Evolutionary conservation across 1,284 basidiomycete genomes (phyloP).

Genomic region (Ustilago bromivora): DNA sequence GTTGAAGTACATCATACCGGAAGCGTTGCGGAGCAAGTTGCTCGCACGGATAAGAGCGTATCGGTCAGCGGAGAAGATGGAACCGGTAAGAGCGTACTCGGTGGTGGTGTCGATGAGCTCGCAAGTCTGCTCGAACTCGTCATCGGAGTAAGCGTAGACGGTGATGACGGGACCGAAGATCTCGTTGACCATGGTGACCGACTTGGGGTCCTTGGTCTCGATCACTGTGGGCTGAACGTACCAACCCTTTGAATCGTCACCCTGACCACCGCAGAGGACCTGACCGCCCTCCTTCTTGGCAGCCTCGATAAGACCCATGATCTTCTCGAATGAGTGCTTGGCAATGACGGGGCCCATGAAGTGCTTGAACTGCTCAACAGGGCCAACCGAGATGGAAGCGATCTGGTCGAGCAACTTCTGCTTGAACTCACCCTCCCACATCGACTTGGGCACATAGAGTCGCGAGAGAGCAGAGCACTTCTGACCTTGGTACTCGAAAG

Average conservation of each 20-base stretch:
- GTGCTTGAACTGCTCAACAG: constrained; percentile 81
- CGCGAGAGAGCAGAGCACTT: constrained; percentile 96
- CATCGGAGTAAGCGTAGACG: constrained; percentile 72
- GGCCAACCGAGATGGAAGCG: constrained; percentile 86
- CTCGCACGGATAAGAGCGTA: constrained; percentile 63
- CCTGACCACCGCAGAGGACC: constrained; percentile 84
- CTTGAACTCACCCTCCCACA: constrained; percentile 91
- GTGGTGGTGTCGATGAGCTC: constrained; percentile 89
- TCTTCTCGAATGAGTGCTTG: constrained; percentile 87
- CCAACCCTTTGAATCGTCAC: constrained; percentile 90
- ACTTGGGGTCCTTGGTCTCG: constrained; percentile 89
- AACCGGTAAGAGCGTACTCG: constrained; percentile 79
- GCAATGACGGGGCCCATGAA: constrained; percentile 97
- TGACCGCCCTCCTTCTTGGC: constrained; percentile 90
- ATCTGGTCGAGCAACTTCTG: constrained; percentile 81
- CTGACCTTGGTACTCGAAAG: constrained; percentile 98
- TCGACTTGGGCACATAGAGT: constrained; percentile 85
- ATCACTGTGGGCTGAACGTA: constrained; percentile 96
- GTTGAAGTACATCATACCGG: constrained; percentile 70
- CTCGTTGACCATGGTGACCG: constrained; percentile 92
- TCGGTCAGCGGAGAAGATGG: constrained; percentile 68
- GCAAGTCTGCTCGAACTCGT: constrained; percentile 84
- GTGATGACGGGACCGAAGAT: constrained; percentile 97
- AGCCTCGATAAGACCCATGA: constrained; percentile 84
- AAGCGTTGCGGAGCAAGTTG: constrained; percentile 67